Percentiles rank a stretch among this genome's conserved stretches.
Conservation (phyloP, 495 filamentous ascomycete species). For the Hypoxylon fuscum region DNA sequence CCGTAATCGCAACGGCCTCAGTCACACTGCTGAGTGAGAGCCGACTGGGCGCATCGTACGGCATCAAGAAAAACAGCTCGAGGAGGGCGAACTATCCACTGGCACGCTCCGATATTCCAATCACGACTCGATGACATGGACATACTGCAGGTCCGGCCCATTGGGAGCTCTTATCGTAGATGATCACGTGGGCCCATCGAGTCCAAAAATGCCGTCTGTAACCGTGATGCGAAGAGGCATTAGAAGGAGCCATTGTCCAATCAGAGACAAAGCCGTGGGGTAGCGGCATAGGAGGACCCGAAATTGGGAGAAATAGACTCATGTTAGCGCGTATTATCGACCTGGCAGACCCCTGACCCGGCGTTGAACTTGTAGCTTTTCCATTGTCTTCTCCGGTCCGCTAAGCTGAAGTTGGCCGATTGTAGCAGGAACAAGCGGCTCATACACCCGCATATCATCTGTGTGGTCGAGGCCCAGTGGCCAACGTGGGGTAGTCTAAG, state of each 20-base stretch:
- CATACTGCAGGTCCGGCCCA: conserved; percentile 35
- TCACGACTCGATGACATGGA: conserved; percentile 42
- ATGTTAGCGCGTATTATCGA: conserved; percentile 29
- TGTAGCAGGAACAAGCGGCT: conserved; percentile 34
- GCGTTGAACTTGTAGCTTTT: conserved; percentile 7
- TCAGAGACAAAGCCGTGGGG: conserved; percentile 25
- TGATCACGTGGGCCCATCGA: conserved; percentile 42
- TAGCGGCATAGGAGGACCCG: conserved; percentile 25
- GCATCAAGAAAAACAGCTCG: conserved; percentile 16
- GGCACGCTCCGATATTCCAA: conserved; percentile 35
- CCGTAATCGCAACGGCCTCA: conserved; percentile 43
- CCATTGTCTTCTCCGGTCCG: conserved; percentile 15
- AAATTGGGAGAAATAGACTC: conserved; percentile 27
- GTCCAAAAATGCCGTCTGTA: conserved; percentile 39
- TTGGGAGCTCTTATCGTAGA: conserved; percentile 40
- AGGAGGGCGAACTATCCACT: conserved; percentile 32
- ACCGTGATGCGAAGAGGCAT: conserved; percentile 27
- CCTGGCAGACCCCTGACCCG: conserved; percentile 15
- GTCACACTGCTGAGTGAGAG: conserved; percentile 14
- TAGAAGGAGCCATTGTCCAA: conserved; percentile 41
- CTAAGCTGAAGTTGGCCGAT: conserved; percentile 22
- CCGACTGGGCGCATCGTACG: conserved; percentile 30
- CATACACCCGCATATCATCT: conserved; percentile 11
- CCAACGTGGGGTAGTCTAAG: conserved; percentile 30
- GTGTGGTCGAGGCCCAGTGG: conserved; percentile 22